These are phyloP conservation scores for Scalesia atractyloides DNA, from an alignment of 129 eudicot genomes.

Conservation along the genomic window DNA sequence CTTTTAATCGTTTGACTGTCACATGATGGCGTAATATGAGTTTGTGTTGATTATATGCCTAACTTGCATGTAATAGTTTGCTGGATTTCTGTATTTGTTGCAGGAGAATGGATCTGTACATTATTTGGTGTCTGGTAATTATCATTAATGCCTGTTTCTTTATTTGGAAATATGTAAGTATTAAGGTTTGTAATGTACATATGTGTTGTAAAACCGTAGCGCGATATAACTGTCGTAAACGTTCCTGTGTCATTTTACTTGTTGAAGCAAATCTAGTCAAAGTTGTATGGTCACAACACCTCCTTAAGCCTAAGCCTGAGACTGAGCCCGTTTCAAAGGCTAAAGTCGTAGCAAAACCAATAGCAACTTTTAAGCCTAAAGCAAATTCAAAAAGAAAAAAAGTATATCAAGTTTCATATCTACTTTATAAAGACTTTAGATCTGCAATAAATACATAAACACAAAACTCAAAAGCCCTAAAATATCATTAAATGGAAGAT, in stretches of 20 bases:
- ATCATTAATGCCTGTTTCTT: background rate
- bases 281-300: background rate
- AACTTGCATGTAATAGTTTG: background rate
- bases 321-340: background rate
- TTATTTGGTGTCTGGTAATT: constrained; percentile 9
- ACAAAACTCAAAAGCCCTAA: too few species aligned
- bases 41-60: constrained; percentile 3
- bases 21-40: background rate
- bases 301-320: background rate
- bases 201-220: constrained; percentile 30
- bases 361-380: background rate
- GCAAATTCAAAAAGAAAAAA: background rate
- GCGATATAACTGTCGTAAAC: background rate
- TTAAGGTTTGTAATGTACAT: constrained; percentile 32
- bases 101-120: constrained; percentile 31
- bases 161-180: constrained; percentile 30
- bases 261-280: constrained; percentile 1
- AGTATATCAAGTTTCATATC: background rate
- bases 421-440: too few species aligned
- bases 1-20: background rate
- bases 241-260: constrained; percentile 1
- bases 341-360: background rate
- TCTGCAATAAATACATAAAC: too few species aligned
- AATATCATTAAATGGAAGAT: too few species aligned
- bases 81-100: constrained; percentile 1